Evolutionary conservation across 306 rosid species (phyloP).

Genomic region (Sicyos edulis): DNA sequence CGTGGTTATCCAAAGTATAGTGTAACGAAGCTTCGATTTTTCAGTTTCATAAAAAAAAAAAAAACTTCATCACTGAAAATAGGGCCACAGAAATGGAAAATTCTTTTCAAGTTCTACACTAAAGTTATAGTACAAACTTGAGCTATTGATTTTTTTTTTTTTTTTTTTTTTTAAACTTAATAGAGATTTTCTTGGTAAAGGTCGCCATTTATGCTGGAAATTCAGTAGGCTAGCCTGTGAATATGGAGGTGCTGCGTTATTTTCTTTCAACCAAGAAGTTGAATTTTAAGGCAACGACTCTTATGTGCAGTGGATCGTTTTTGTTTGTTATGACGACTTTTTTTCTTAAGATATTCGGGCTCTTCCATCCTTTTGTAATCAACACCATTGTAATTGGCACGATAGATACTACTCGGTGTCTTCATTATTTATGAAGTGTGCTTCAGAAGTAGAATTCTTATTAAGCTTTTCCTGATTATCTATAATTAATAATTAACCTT

Average conservation of each 20-base stretch:
- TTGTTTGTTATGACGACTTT: neutral
- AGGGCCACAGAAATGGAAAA: neutral
- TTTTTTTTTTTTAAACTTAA: neutral
- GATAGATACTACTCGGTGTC: neutral
- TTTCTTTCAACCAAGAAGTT: neutral
- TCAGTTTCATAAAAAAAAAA: too few species aligned
- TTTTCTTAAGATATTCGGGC: neutral
- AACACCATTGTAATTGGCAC: neutral
- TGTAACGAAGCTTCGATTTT: too few species aligned
- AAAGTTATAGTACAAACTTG: constrained; percentile 1
- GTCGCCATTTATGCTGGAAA: constrained; percentile 4
- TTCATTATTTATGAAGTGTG: neutral
- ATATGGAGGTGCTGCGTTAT: neutral
- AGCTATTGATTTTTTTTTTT: neutral
- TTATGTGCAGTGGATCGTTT: neutral
- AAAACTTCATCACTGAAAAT: constrained; percentile 4
- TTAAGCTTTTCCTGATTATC: neutral
- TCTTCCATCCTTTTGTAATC: neutral
- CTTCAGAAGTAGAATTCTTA: neutral
- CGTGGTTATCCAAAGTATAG: too few species aligned
- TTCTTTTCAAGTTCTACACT: neutral
- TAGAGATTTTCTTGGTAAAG: neutral
- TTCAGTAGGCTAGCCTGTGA: neutral
- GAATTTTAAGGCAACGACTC: neutral
- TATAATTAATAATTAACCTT: neutral